phyloP scores from a whole-genome alignment of 2,329 filamentous ascomycete genomes.

The Seiridium unicorne region DNA sequence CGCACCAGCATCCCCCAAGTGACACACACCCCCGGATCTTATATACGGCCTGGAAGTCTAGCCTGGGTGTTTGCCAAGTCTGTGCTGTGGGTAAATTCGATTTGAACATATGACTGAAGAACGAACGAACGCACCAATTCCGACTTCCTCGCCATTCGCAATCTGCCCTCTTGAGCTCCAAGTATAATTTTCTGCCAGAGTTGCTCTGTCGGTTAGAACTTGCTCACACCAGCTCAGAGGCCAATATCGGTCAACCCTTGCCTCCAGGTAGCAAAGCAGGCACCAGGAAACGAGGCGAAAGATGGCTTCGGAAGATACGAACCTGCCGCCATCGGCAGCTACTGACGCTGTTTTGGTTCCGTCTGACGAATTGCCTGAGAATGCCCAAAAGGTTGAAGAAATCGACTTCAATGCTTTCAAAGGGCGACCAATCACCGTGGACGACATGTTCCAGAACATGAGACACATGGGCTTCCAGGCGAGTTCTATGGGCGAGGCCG shows the following conservation, averaged over 20 bases:
- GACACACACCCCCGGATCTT: too few relatives aligned
- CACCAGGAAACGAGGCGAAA: background rate
- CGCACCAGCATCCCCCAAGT: too few relatives aligned
- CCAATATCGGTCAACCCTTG: background rate
- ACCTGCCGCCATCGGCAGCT: slow-evolving; percentile 33
- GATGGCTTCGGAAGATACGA: slow-evolving; percentile 1
- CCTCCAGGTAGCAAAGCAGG: background rate
- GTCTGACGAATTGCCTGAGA: slow-evolving; percentile 78
- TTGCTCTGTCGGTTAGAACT: too few relatives aligned
- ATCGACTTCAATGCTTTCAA: slow-evolving; percentile 87
- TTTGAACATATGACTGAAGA: too few relatives aligned
- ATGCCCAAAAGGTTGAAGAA: slow-evolving; percentile 79
- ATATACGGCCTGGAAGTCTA: too few relatives aligned
- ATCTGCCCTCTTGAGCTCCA: too few relatives aligned
- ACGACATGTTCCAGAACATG: slow-evolving; percentile 81
- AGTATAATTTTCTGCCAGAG: too few relatives aligned
- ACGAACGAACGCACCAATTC: too few relatives aligned
- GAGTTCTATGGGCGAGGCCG: slow-evolving; percentile 71
- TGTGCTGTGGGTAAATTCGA: too few relatives aligned
- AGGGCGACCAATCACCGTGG: slow-evolving; percentile 73
- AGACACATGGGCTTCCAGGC: slow-evolving; percentile 83
- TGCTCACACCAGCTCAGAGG: too few relatives aligned
- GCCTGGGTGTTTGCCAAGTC: too few relatives aligned
- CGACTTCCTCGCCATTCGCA: too few relatives aligned
- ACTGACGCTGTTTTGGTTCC: slow-evolving; percentile 82